Evolutionary conservation across 345 rosid species (phyloP), one percentile per base, ranked within the genome.

Genomic region (Gossypium anomalum): DNA sequence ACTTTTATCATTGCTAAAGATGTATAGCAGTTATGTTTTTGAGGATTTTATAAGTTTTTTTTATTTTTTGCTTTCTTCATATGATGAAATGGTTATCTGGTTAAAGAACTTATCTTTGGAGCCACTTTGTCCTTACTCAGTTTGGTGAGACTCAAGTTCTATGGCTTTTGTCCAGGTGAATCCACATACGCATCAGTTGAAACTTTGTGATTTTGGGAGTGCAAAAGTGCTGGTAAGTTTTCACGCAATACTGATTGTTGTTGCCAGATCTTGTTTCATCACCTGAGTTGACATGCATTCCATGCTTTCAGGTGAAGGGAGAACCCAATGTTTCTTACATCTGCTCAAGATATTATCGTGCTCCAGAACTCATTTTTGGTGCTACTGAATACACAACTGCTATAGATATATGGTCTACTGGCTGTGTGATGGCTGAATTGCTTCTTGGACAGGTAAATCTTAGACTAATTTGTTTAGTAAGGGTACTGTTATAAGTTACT

Each of bases 401-500:
- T 1, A 94, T 94, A 71, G 98, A 94, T 82, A 90, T 94, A 82
- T 94, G 98, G 98, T 94, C 98, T 64, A 84, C 92, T 3, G 98
- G 98, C 55, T 94, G 98, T 76, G 98, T 94, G 70, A 89, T 94
- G 97, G 97, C 97, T 9, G 98, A 94, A 77, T 85, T 94, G 82
- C 92, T 92, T 67, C 97, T 94, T 73, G 97, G 97, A 22, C 91
- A 90, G 89, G 98, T 91, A 73, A 67, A 59, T 17, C 64, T 78
- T 47, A 45, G 44, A 60, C 25, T 48, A 57, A 7, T 63, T 17
- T 48, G 49, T 48, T 62, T 29, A 7, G 3, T 65, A 23, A 22
- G 38, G 56, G 23, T 53, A 65, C 43, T 41, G n/a, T 63, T 64
- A n/a, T 61, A 27, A 2, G 49, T 53, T 60, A 16, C 45, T 45